Evolutionary conservation across 2,329 filamentous ascomycete genomes (phyloP).

Genomic region (Xylariales sp.): DNA sequence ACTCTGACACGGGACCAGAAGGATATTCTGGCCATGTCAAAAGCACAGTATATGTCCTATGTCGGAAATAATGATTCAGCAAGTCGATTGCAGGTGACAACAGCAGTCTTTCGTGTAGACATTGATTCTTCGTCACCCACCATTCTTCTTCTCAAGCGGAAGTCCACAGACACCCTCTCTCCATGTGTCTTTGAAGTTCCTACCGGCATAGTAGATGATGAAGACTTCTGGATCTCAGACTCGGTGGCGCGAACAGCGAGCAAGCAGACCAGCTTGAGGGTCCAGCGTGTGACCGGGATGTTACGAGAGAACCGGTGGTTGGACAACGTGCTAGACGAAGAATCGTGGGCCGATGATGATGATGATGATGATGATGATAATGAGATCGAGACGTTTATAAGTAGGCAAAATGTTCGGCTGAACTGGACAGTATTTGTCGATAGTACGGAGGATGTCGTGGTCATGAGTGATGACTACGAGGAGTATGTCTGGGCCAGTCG

Average conservation of each 20-base stretch:
- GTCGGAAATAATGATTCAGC: conserved; percentile 10
- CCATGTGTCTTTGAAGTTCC: conserved; percentile 16
- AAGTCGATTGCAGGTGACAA: conserved; percentile 20
- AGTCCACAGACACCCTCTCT: conserved; percentile 1
- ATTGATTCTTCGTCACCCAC: conserved; percentile 17
- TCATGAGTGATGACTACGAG: conserved; percentile 25
- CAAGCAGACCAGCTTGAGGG: conserved; percentile 19
- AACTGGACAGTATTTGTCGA: conserved; percentile 24
- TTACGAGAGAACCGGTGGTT: conserved; percentile 13
- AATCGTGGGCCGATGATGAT: background rate
- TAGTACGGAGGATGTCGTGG: conserved; percentile 21
- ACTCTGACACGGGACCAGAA: conserved; percentile 22
- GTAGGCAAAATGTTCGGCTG: conserved; percentile 17
- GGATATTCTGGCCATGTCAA: conserved; percentile 25
- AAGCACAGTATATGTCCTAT: conserved; percentile 20
- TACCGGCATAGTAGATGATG: conserved; percentile 20
- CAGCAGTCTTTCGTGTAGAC: conserved; percentile 25
- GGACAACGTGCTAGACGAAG: background rate
- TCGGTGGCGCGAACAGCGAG: conserved; percentile 21
- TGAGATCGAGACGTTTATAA: background rate
- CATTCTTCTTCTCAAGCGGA: conserved; percentile 21
- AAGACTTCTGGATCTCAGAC: conserved; percentile 25
- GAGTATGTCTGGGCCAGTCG: conserved; percentile 23
- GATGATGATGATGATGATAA: conserved; percentile 7
- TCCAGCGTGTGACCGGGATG: conserved; percentile 20